phyloP scores from a whole-genome alignment of 148 eudicot genomes.

The Cornus controversa region DNA sequence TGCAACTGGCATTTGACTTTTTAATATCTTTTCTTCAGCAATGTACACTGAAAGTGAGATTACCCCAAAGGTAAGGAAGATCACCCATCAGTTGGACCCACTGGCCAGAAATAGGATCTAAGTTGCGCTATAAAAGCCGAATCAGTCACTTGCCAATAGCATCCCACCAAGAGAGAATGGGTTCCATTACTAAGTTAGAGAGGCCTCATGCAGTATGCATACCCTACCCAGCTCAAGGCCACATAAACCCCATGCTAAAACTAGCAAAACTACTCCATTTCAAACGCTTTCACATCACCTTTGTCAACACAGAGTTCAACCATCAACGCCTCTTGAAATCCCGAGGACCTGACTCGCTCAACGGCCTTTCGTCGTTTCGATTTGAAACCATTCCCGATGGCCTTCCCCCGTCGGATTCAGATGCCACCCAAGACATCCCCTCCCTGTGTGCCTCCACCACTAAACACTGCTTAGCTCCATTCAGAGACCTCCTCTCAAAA shows the following conservation, averaged over 20 bases:
- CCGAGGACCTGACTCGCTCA: constrained; percentile 12
- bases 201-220: constrained; percentile 22
- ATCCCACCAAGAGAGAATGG: not conserved
- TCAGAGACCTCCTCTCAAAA: constrained; percentile 18
- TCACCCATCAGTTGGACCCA: too few relatives aligned
- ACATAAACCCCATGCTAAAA: constrained; percentile 25
- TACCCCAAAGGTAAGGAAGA: too few relatives aligned
- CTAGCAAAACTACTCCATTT: constrained; percentile 21
- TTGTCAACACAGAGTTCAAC: constrained; percentile 24
- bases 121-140: too few relatives aligned
- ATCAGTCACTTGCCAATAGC: too few relatives aligned
- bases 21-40: too few relatives aligned
- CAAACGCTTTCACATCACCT: constrained; percentile 24
- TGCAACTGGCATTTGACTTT: too few relatives aligned
- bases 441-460: constrained; percentile 17
- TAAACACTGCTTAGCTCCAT: constrained; percentile 20
- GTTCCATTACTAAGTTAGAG: not conserved
- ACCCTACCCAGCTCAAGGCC: constrained; percentile 26
- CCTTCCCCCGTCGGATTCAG: constrained; percentile 16
- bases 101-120: too few relatives aligned
- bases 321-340: constrained; percentile 17
- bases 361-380: constrained; percentile 9
- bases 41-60: too few relatives aligned
- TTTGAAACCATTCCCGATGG: constrained; percentile 24
- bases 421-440: constrained; percentile 23